These are phyloP conservation scores for Pyrenophora tritici-repentis DNA, from an alignment of 2,329 filamentous ascomycete genomes.

Conservation along the genomic window DNA sequence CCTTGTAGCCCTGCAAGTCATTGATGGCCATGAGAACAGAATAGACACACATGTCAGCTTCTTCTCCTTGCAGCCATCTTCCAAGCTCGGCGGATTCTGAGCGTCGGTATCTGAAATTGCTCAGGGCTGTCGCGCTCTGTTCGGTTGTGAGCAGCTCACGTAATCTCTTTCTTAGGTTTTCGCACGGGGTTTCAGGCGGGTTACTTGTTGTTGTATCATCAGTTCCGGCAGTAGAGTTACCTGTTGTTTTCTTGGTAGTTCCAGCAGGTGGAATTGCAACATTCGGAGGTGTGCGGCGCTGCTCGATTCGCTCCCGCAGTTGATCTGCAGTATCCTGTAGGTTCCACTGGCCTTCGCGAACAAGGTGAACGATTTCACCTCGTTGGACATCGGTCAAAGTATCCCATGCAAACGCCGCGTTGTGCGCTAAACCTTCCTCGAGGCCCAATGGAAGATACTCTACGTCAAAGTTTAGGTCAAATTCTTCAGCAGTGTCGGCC, in stretches of 20 bases:
- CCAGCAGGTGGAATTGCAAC: too few relatives aligned
- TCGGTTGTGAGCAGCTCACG: neutral
- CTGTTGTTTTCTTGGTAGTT: too few relatives aligned
- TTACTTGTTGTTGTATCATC: too few relatives aligned
- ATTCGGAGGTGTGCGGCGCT: neutral
- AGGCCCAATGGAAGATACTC: neutral
- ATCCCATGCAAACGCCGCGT: neutral
- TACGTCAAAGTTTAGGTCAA: neutral
- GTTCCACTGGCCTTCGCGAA: neutral
- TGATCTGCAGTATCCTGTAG: neutral
- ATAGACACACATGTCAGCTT: constrained; percentile 7
- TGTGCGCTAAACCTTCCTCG: neutral
- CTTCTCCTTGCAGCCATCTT: constrained; percentile 1
- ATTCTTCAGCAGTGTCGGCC: neutral
- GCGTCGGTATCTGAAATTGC: neutral
- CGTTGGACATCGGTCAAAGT: neutral
- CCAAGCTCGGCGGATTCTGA: neutral
- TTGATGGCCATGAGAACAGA: constrained; percentile 21
- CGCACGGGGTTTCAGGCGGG: neutral
- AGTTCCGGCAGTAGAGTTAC: too few relatives aligned
- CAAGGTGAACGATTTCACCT: neutral
- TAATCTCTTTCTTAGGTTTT: neutral
- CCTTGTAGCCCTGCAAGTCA: neutral
- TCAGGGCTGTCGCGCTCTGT: neutral
- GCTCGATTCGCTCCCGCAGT: neutral